phyloP scores from a whole-genome alignment of 2,329 filamentous ascomycete genomes.

The Torrubiellomyces zombiae region DNA sequence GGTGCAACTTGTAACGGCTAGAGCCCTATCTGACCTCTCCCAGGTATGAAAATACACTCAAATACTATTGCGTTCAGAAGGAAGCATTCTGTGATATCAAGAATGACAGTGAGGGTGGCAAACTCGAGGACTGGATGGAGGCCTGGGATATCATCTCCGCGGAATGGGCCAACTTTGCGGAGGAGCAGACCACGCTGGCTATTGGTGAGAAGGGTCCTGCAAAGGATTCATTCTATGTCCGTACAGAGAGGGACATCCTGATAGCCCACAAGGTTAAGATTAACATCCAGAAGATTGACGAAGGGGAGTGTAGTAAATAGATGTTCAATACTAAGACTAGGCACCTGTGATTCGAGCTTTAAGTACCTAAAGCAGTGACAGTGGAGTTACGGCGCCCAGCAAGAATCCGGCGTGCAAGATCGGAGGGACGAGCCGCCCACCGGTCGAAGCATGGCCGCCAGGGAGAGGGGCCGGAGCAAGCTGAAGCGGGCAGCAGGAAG shows the following conservation, averaged over 20 bases:
- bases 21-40: background rate
- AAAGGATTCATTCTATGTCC: background rate
- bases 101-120: background rate
- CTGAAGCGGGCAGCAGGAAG: too few relatives aligned
- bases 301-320: too few relatives aligned
- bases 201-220: background rate
- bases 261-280: background rate
- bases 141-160: conserved; percentile 1
- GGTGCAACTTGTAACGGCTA: background rate
- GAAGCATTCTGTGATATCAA: conserved; percentile 1
- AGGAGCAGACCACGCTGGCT: conserved; percentile 1
- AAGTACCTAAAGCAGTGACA: too few relatives aligned
- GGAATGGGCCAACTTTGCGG: background rate
- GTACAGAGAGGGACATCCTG: background rate
- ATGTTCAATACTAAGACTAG: too few relatives aligned
- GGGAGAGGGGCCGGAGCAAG: too few relatives aligned
- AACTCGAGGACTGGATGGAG: background rate
- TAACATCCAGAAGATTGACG: background rate
- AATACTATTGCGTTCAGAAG: conserved; percentile 1
- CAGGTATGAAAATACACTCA: conserved; percentile 1
- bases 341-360: too few relatives aligned
- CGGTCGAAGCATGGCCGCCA: too few relatives aligned
- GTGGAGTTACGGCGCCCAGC: too few relatives aligned
- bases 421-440: too few relatives aligned
- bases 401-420: too few relatives aligned